These are phyloP conservation scores for Leccinum boreale DNA, from an alignment of 768 basidiomycete genomes.

Conservation along the genomic window DNA sequence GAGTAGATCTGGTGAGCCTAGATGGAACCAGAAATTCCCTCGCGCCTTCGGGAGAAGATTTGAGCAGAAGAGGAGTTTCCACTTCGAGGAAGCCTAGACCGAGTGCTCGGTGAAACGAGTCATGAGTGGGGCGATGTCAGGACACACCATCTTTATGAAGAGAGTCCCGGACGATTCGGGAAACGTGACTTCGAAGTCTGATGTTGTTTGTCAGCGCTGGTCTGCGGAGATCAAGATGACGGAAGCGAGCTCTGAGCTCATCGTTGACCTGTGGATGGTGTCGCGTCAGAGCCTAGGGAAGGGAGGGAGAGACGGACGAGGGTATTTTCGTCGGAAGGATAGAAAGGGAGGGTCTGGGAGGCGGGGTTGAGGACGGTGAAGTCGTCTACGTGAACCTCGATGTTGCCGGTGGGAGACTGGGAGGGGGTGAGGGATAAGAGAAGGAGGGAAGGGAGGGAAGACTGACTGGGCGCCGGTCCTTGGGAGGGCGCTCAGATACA, in stretches of 20 bases:
- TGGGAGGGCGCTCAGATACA: conserved; percentile 60
- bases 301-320: conserved; percentile 49
- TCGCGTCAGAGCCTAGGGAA: background rate
- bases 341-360: conserved; percentile 68
- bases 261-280: conserved; percentile 64
- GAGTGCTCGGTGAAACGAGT: conserved; percentile 4
- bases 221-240: conserved; percentile 87
- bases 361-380: conserved; percentile 82
- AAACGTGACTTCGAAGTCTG: conserved; percentile 77
- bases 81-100: conserved; percentile 82
- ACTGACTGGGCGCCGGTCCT: conserved; percentile 62
- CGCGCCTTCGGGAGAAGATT: conserved; percentile 92
- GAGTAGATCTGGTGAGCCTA: conserved; percentile 42
- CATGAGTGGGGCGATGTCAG: conserved; percentile 5
- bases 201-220: conserved; percentile 72
- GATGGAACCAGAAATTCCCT: conserved; percentile 91
- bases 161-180: conserved; percentile 68
- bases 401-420: conserved; percentile 64
- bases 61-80: conserved; percentile 87
- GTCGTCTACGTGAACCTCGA: conserved; percentile 74
- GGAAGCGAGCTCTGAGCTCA: conserved; percentile 78
- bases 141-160: conserved; percentile 70
- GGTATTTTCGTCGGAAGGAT: conserved; percentile 72
- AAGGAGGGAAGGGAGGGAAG: background rate
- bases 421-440: conserved; percentile 7